Base-by-base conservation (phyloP, 1,284 basidiomycete species). In the Volvariella surrecta region DNA sequence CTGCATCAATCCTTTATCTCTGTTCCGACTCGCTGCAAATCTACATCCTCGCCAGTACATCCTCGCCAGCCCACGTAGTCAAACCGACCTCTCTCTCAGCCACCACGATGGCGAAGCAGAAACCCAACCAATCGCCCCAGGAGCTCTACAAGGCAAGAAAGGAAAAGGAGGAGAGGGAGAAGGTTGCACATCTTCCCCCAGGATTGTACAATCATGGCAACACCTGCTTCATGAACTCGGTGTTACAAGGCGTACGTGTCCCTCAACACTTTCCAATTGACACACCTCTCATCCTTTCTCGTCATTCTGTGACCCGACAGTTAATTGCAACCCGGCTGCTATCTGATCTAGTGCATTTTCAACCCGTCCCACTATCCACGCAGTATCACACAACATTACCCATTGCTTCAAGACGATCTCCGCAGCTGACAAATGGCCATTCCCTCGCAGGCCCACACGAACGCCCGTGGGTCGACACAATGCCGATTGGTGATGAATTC, bases 161-260 rank as follows among this genome's bases (percentile, higher is more conserved):
- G 52, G 68, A 70, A 46, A 67, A 71, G 53, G 81, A 84, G 56
- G 80, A 83, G 51, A 64, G 66, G 38, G 81, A 82, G 55, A 66
- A 61, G 52, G 59, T 64, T 4, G 77, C 78, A 0, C 67, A 71
- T 41, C 63, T 85, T 7, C 83, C 82, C 0, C 82, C 85, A 3
- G 89, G 89, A 1, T 71, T 92, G 28, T 60, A 83, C 51, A 92
- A 92, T 60, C 83, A 91, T 66, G 88, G 88, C 37, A 93, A 93
- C 63, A 92, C 89, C 0, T 93, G 90, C 63, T 94, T 91, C 63
- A 86, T 94, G 78, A 94, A 93, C 63, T 90, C 88, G 15, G 88
- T 89, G 16, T 68, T 94, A 30, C 90, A 79, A 52, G 74, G 70
- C 21, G 76, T 77, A 54, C 48, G 74, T 67, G 17, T n/a, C n/a